Evolutionary conservation across 768 basidiomycete species (phyloP), one percentile per base, ranked within the genome.

Genomic region (Nidularia pulvinata): DNA sequence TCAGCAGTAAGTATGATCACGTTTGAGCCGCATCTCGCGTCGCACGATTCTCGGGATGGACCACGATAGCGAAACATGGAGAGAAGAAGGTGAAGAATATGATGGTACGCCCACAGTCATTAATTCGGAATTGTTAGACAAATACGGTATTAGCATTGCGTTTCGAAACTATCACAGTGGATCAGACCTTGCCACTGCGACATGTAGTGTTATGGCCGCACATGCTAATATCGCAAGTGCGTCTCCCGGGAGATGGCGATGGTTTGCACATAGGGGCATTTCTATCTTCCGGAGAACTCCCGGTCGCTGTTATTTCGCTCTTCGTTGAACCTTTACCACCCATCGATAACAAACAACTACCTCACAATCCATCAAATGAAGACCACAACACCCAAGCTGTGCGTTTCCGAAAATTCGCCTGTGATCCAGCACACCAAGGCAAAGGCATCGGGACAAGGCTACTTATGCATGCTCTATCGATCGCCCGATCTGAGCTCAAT

Each of bases 381-480:
- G 10, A 46, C 10, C 45, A n/a, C 45, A 10, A 10, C 45, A 4
- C 45, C 45, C 65, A 13, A 47, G 57, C 65, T 7, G 74, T 75
- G 19, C 76, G 82, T 32, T 85, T 86, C 68, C 72, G 83, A 56
- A 86, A 86, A 61, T 87, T 86, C 61, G 80, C 84, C 14, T 86
- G 81, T 65, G 70, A 77, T 42, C 69, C 74, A 33, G 57, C 63
- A n/a, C 72, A 75, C 60, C 84, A 84, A 66, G 73, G 78, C 19
- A 73, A 60, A 55, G 84, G 84, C 25, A 70, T 88, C 55, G 83
- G 81, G 34, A 77, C 79, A 25, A 65, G 61, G 48, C 71, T 85
- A 44, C 67, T 89, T 37, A 56, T 63, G 47, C 65, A 76, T 58
- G 69, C 65, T 14, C 70, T 76, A 49, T 65, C 65, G 25, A 62